phyloP scores from a whole-genome alignment of 2,329 filamentous ascomycete genomes.

The Cercospora canescens region DNA sequence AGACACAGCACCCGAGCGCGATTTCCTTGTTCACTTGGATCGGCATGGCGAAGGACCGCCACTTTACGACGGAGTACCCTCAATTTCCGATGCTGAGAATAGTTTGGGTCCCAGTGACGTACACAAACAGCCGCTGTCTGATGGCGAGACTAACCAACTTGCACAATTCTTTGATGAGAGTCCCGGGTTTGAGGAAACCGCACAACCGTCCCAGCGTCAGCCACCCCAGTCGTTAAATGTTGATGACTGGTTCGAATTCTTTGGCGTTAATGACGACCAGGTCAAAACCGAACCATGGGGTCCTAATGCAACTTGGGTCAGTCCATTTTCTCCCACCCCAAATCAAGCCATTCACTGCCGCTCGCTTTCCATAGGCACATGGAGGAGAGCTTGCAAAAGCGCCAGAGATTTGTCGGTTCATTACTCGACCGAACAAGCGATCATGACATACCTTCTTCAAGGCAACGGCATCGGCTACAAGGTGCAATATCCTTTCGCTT shows the following conservation, averaged over 20 bases:
- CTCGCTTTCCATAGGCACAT: not conserved
- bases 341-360: not conserved
- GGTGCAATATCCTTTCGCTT: not conserved
- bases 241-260: too few species aligned
- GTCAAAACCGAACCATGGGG: too few species aligned
- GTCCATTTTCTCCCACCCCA: too few species aligned
- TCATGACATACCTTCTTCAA: not conserved
- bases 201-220: too few species aligned
- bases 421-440: not conserved
- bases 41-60: not conserved
- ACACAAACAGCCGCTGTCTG: not conserved
- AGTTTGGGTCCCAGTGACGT: too few species aligned
- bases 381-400: not conserved
- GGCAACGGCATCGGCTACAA: not conserved
- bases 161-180: too few species aligned
- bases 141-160: not conserved
- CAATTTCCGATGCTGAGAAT: not conserved
- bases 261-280: too few species aligned
- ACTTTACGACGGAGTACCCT: not conserved
- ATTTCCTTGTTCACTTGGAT: too few species aligned
- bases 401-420: not conserved
- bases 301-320: too few species aligned
- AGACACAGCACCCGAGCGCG: not conserved
- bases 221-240: too few species aligned
- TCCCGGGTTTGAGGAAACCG: too few species aligned